A percentile compares a stretch with the other conserved stretches of the same genome.
Evolutionary conservation across 2,329 filamentous ascomycete genomes (phyloP).

Genomic region (Pyrenophora seminiperda): DNA sequence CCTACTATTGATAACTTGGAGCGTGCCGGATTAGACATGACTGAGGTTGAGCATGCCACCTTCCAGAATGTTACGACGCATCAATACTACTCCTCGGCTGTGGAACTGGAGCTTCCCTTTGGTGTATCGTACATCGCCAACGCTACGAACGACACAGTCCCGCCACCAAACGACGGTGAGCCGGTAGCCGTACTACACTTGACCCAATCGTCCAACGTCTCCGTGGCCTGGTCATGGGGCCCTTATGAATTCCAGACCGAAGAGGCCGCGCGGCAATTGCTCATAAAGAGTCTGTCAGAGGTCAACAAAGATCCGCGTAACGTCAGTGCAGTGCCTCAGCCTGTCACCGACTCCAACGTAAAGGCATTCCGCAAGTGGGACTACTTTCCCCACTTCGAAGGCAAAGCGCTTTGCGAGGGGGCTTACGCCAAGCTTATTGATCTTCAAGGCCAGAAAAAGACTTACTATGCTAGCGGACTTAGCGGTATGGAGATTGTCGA

Average conservation of each 20-base stretch:
- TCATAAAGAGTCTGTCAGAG: slow-evolving; percentile 38
- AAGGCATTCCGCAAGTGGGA: slow-evolving; percentile 48
- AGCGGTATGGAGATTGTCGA: slow-evolving; percentile 48
- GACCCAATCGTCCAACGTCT: slow-evolving; percentile 35
- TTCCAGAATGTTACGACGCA: slow-evolving; percentile 41
- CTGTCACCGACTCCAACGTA: slow-evolving; percentile 31
- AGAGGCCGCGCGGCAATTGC: slow-evolving; percentile 29
- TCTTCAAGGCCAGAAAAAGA: slow-evolving; percentile 47
- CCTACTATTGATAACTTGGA: slow-evolving; percentile 43
- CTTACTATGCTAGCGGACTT: slow-evolving; percentile 45
- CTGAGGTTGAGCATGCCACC: slow-evolving; percentile 39
- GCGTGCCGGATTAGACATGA: slow-evolving; percentile 40
- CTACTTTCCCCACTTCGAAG: slow-evolving; percentile 47
- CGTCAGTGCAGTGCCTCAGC: slow-evolving; percentile 24
- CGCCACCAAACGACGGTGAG: slow-evolving; percentile 42
- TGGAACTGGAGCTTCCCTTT: slow-evolving; percentile 43
- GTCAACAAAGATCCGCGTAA: slow-evolving; percentile 49
- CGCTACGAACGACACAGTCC: slow-evolving; percentile 25
- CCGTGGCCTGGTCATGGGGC: slow-evolving; percentile 47
- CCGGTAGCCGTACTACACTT: slow-evolving; percentile 46
- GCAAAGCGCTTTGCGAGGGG: slow-evolving; percentile 31
- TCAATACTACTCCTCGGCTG: slow-evolving; percentile 46
- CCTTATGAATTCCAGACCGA: slow-evolving; percentile 42
- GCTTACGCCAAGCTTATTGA: slow-evolving; percentile 40
- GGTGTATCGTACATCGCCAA: slow-evolving; percentile 45